Evolutionary conservation across 2,329 filamentous ascomycete species (phyloP).

Genomic region (Sclerotinia borealis): DNA sequence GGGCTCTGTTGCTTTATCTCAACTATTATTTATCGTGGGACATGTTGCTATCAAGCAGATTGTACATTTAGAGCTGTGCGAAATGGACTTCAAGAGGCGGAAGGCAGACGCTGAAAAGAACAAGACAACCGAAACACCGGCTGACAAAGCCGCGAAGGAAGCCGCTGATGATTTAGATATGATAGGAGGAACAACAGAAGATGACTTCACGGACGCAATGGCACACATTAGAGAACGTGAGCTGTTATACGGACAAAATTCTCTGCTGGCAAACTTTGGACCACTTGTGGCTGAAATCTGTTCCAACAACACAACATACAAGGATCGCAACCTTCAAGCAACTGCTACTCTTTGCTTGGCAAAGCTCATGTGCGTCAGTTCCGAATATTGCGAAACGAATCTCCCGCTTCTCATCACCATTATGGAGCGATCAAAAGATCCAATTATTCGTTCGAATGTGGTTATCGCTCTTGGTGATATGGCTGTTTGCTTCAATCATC

Average conservation of each 20-base stretch:
- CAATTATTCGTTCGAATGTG: slow-evolving; percentile 89
- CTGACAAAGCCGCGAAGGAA: slow-evolving; percentile 51
- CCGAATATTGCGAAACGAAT: slow-evolving; percentile 92
- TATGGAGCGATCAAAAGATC: slow-evolving; percentile 87
- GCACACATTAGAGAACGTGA: slow-evolving; percentile 78
- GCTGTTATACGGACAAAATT: slow-evolving; percentile 74
- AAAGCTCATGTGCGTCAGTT: slow-evolving; percentile 97
- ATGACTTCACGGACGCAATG: slow-evolving; percentile 87
- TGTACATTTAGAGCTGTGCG: slow-evolving; percentile 94
- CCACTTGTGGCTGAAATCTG: slow-evolving; percentile 91
- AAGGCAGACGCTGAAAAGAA: slow-evolving; percentile 85
- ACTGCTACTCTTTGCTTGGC: slow-evolving; percentile 91
- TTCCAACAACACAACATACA: slow-evolving; percentile 87
- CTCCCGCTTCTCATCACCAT: slow-evolving; percentile 93
- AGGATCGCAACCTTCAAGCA: slow-evolving; percentile 83
- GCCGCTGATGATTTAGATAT: slow-evolving; percentile 89
- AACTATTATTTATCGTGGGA: slow-evolving; percentile 89
- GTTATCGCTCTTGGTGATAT: slow-evolving; percentile 97
- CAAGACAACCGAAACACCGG: slow-evolving; percentile 38
- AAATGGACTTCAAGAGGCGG: slow-evolving; percentile 93
- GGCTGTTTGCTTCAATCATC: slow-evolving; percentile 98
- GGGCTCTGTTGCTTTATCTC: slow-evolving; percentile 72
- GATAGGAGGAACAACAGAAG: slow-evolving; percentile 92
- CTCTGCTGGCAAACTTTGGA: slow-evolving; percentile 83
- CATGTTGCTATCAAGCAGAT: slow-evolving; percentile 99